Evolutionary conservation across 768 basidiomycete species (phyloP), one percentile per base, ranked within the genome.

Genomic region (Leccinum subgranulosum): DNA sequence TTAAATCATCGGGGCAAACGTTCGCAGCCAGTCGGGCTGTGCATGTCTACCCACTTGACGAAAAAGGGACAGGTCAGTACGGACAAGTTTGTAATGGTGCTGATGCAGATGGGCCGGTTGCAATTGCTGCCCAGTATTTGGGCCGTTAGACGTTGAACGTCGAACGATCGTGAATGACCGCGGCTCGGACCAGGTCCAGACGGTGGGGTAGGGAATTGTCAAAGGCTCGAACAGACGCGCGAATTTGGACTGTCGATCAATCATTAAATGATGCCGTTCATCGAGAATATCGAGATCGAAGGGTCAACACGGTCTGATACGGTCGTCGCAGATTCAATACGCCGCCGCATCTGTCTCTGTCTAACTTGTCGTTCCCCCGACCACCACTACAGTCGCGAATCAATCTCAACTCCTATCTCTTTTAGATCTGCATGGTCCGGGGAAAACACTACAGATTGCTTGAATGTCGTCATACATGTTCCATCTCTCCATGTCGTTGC

Each of bases 221-320:
- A 23, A 23, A 47, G 36, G 41, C 29, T 27, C 4, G 39, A 60
- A 17, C 41, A 43, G 41, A 43, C 19, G 41, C 41, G 41, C 41
- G 41, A 43, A 43, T 19, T 43, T 43, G 41, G 49, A 49, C 33
- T 54, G 52, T 27, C 33, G 27, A 48, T 56, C 56, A 39, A 47
- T 56, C 53, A 33, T 33, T 25, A 23, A 45, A 45, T 56, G 43
- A 56, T 57, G 25, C 25, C 45, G 27, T 57, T 56, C 27, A 31
- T 12, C 45, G 19, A 47, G 54, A 15, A 14, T 33, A 56, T 56
- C 25, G 41, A 34, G 31, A 56, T 46, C 43, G 25, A 57, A 41
- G 55, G 17, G 23, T 33, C 15, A 33, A 51, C 50, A 49, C 50
- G 49, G 50, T 51, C 33, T 51, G 50, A 51, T 51, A 51, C 50